These are phyloP conservation scores for Botryotinia globosa DNA, from an alignment of 2,329 filamentous ascomycete genomes.

Conservation along the genomic window DNA sequence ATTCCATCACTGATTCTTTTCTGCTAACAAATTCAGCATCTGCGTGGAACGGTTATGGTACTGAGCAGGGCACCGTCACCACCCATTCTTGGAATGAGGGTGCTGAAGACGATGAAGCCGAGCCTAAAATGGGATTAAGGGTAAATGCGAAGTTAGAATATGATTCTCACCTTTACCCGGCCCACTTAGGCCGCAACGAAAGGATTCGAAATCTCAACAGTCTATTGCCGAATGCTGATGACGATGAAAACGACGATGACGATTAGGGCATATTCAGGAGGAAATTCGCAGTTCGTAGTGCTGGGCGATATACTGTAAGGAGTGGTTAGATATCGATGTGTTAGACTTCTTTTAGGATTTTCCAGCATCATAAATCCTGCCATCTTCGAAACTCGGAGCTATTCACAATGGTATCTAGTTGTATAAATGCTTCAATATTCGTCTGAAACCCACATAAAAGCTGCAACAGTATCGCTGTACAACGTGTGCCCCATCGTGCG, in stretches of 20 bases:
- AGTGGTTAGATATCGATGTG: not conserved
- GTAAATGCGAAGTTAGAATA: slow-evolving; percentile 43
- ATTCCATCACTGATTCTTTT: not conserved
- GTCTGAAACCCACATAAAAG: not conserved
- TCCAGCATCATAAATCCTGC: not conserved
- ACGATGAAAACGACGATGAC: not conserved
- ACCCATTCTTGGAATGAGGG: slow-evolving; percentile 67
- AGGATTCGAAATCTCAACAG: not conserved
- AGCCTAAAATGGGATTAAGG: slow-evolving; percentile 47
- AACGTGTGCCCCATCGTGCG: not conserved
- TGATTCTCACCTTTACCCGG: slow-evolving; percentile 25
- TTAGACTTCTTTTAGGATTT: not conserved
- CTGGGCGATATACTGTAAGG: no score
- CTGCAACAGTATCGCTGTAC: not conserved
- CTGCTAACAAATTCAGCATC: slow-evolving; percentile 49
- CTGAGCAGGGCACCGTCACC: slow-evolving; percentile 62
- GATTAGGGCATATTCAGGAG: not conserved
- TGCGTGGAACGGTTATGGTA: slow-evolving; percentile 67
- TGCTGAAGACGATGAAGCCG: slow-evolving; percentile 54
- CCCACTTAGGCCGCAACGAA: not conserved
- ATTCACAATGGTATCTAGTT: not conserved
- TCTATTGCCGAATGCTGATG: not conserved
- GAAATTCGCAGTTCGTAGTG: not conserved
- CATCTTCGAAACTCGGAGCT: not conserved
- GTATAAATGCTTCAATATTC: not conserved